Evolutionary conservation across 2,329 filamentous ascomycete genomes (phyloP).

Genomic region (Phialophora tarda): DNA sequence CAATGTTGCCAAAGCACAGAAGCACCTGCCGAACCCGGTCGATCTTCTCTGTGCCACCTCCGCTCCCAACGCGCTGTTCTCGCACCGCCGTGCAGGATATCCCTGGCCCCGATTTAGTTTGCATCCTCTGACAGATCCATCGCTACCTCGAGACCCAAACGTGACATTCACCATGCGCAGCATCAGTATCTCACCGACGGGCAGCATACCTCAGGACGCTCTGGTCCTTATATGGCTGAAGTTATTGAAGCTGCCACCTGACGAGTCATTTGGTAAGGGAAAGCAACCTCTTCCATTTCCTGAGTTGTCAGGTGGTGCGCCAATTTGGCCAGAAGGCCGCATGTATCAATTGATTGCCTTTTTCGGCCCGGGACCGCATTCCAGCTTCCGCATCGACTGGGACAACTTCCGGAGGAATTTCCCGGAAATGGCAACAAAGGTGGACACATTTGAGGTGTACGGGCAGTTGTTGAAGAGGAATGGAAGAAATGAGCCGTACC

Average conservation of each 20-base stretch:
- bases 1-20: conserved; percentile 18
- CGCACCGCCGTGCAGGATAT: conserved; percentile 8
- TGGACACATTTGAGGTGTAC: conserved; percentile 18
- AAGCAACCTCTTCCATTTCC: not conserved
- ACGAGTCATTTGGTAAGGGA: not conserved
- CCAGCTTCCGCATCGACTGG: conserved; percentile 5
- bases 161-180: conserved; percentile 17
- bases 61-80: conserved; percentile 20
- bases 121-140: not conserved
- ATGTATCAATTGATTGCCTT: conserved; percentile 5
- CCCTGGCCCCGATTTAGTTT: conserved; percentile 18
- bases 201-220: conserved; percentile 8
- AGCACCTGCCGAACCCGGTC: conserved; percentile 8
- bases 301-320: not conserved
- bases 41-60: conserved; percentile 20
- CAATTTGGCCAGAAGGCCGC: not conserved
- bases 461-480: conserved; percentile 9
- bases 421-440: conserved; percentile 2
- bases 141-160: conserved; percentile 13
- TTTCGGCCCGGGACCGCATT: conserved; percentile 14
- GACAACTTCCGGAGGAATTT: not conserved
- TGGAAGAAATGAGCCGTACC: conserved; percentile 1
- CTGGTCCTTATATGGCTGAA: conserved; percentile 15
- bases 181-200: conserved; percentile 14
- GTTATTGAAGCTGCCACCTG: conserved; percentile 15